Evolutionary conservation across 177 flowering plant species (phyloP), one percentile per base, ranked within the genome.

Genomic region (Vitis hybrid): DNA sequence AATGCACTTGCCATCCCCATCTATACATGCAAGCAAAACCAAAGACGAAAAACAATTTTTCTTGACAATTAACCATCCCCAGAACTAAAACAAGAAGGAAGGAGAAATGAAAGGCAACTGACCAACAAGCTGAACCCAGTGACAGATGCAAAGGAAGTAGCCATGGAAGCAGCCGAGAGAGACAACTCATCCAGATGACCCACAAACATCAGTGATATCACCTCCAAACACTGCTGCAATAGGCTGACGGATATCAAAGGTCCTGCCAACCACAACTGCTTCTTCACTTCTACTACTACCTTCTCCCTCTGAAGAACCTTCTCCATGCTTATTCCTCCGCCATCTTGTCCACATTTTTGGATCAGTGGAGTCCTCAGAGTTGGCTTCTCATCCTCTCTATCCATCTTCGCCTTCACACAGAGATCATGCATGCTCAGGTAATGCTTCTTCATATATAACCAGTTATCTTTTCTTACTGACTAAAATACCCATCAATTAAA

Each of bases 121-220:
- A 83, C 86, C 78, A 83, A 26, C n/a, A 83, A 53, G 55, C 66
- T 76, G 63, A 76, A 78, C 51, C 84, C 82, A 14, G 81, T 72
- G 22, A 80, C 76, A 7, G 75, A 19, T 1, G 82, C 84, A 60
- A 80, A 83, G n/a, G 84, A 80, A 65, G 80, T 78, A 64, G 84
- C 84, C 65, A 83, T 62, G 14, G 86, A 80, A 65, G 86, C 80
- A 62, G 74, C 77, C 51, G 86, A 76, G 15, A 83, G 80, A 59
- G 82, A 56, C 12, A 83, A 53, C 18, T 78, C 75, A 1, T 79
- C 86, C 11, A 83, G 86, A 73, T 83, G 86, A 49, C 86, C 84
- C 58, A 83, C 86, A 62, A 83, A 80, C 84, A 80, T 80, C 3
- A 80, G 73, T 3, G 86, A 78, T 13, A 83, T 78, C 57, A 83